These are phyloP conservation scores for Waltergamsia citrina DNA, from an alignment of 2,329 filamentous ascomycete genomes.

Conservation along the genomic window DNA sequence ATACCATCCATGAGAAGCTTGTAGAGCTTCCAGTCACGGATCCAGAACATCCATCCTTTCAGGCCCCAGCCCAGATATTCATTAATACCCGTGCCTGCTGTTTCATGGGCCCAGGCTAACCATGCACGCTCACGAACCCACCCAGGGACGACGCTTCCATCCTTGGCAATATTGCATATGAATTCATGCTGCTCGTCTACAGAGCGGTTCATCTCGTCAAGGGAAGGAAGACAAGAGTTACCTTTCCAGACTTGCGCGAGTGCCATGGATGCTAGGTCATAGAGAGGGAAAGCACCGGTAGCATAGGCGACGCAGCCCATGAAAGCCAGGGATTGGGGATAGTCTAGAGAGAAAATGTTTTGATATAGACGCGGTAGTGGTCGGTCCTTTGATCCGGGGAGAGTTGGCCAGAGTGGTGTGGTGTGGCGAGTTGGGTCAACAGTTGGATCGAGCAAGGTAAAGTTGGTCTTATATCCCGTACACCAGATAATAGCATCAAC, in stretches of 20 bases:
- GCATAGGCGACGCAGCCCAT: constrained; percentile 24
- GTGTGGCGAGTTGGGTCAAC: constrained; percentile 15
- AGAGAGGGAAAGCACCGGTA: constrained; percentile 22
- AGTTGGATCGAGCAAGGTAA: constrained; percentile 13
- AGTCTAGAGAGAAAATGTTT: constrained; percentile 31
- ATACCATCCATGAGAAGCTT: constrained; percentile 25
- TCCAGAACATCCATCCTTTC: constrained; percentile 31
- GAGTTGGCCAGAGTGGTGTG: constrained; percentile 11
- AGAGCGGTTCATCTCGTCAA: constrained; percentile 21
- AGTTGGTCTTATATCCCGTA: constrained; percentile 23
- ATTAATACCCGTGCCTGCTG: constrained; percentile 28
- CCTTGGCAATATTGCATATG: constrained; percentile 16
- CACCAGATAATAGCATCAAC: constrained; percentile 22
- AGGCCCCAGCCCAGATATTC: constrained; percentile 29
- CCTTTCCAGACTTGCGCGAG: constrained; percentile 33
- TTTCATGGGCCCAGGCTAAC: constrained; percentile 27
- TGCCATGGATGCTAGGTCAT: constrained; percentile 32
- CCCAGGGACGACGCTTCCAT: constrained; percentile 14
- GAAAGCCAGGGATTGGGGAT: constrained; percentile 33
- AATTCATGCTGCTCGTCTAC: constrained; percentile 22
- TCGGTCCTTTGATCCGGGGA: constrained; percentile 14
- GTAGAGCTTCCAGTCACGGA: constrained; percentile 24
- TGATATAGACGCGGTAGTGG: constrained; percentile 27
- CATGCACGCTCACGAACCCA: constrained; percentile 22
- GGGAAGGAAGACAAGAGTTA: constrained; percentile 22